Evolutionary conservation across 768 basidiomycete genomes (phyloP).

Genomic region (Suillus lakei): DNA sequence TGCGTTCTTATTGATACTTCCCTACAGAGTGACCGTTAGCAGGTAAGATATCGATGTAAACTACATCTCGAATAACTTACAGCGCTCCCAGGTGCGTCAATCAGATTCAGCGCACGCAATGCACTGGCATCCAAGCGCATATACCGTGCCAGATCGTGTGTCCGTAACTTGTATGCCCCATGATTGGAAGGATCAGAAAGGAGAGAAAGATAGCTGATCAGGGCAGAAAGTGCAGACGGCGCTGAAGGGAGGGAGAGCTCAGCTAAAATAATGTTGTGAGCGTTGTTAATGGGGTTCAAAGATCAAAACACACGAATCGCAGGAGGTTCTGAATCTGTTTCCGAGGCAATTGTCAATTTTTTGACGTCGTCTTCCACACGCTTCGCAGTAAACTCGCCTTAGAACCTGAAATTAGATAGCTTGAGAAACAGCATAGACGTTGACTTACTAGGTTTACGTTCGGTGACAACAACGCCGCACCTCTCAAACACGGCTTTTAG

Average conservation of each 20-base stretch:
- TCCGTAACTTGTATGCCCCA: slow-evolving; percentile 77
- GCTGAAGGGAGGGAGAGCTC: slow-evolving; percentile 79
- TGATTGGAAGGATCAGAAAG: slow-evolving; percentile 78
- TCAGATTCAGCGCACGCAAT: slow-evolving; percentile 84
- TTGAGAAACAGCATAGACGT: neutral
- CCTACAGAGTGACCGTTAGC: slow-evolving; percentile 37
- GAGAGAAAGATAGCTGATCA: slow-evolving; percentile 83
- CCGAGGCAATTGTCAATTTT: slow-evolving; percentile 33
- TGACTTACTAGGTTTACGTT: slow-evolving; percentile 80
- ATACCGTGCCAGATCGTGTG: slow-evolving; percentile 91
- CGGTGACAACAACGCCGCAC: slow-evolving; percentile 89
- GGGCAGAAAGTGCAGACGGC: slow-evolving; percentile 79
- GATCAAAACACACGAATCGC: neutral
- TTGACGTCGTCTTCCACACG: slow-evolving; percentile 81
- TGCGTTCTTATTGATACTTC: slow-evolving; percentile 74
- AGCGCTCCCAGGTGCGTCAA: slow-evolving; percentile 61
- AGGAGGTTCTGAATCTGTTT: neutral
- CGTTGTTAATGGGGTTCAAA: slow-evolving; percentile 1
- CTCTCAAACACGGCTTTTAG: slow-evolving; percentile 86
- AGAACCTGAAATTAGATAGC: neutral
- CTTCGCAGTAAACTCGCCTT: slow-evolving; percentile 85
- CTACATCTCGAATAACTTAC: neutral
- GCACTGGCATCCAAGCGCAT: slow-evolving; percentile 98
- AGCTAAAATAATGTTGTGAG: slow-evolving; percentile 47
- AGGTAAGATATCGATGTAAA: slow-evolving; percentile 1